Conservation (phyloP, 2,329 filamentous ascomycete species). For the Xylaria hypoxylon region DNA sequence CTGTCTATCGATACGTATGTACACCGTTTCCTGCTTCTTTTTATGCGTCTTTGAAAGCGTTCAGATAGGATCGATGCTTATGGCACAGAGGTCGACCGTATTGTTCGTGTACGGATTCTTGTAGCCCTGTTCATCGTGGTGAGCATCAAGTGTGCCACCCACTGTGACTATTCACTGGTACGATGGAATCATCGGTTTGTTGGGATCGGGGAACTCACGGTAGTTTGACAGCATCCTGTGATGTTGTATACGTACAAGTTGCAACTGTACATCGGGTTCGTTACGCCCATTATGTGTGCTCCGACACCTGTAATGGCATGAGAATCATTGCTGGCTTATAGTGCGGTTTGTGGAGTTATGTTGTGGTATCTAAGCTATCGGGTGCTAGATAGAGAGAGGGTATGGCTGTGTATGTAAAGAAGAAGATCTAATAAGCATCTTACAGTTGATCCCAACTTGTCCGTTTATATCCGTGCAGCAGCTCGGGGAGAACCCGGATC, state of each 20-base stretch:
- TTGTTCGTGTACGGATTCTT: conserved; percentile 45
- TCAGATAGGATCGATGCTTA: conserved; percentile 35
- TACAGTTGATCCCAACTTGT: conserved; percentile 47
- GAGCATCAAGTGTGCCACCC: not conserved
- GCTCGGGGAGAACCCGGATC: conserved; percentile 41
- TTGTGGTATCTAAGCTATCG: not conserved
- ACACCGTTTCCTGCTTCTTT: not conserved
- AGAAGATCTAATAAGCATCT: conserved; percentile 15
- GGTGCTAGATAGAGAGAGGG: not conserved
- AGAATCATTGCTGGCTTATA: not conserved
- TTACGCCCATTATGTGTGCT: conserved; percentile 43
- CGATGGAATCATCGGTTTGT: not conserved
- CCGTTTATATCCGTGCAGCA: conserved; percentile 47
- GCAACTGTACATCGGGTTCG: conserved; percentile 45
- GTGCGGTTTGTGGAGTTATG: not conserved
- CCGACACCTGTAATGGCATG: conserved; percentile 36
- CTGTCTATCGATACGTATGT: no score
- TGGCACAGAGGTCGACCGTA: conserved; percentile 45
- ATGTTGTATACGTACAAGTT: conserved; percentile 47
- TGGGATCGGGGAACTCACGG: conserved; percentile 34
- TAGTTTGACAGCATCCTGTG: conserved; percentile 47
- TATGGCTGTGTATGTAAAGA: not conserved
- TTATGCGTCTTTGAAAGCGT: not conserved
- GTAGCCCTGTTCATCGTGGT: conserved; percentile 40
- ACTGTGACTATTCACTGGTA: not conserved